Conservation (phyloP, 768 basidiomycete species). For the Suillus decipiens region DNA sequence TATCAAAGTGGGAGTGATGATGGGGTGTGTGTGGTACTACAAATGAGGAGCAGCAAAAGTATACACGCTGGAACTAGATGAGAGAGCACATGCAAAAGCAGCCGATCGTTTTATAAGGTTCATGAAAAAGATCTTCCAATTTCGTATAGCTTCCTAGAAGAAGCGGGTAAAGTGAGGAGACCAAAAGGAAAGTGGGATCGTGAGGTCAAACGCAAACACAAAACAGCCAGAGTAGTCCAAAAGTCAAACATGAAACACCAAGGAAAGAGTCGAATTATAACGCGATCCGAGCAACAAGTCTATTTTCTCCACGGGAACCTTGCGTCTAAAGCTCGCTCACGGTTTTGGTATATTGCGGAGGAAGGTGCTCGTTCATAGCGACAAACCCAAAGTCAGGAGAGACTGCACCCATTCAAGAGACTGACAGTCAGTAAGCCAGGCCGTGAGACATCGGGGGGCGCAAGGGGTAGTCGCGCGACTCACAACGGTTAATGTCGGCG, state of each 20-base stretch:
- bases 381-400: slow-evolving; percentile 87
- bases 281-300: slow-evolving; percentile 30
- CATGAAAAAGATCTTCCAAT: slow-evolving; percentile 37
- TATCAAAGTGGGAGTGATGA: slow-evolving; percentile 36
- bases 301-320: slow-evolving; percentile 27
- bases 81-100: slow-evolving; percentile 38
- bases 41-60: slow-evolving; percentile 36
- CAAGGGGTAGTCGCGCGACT: slow-evolving; percentile 41
- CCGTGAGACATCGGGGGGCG: slow-evolving; percentile 32
- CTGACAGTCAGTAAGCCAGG: slow-evolving; percentile 49
- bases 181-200: slow-evolving; percentile 35
- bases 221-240: slow-evolving; percentile 28
- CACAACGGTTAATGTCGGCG: slow-evolving; percentile 82
- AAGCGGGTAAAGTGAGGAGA: slow-evolving; percentile 24
- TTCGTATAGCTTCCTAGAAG: slow-evolving; percentile 34
- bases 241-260: slow-evolving; percentile 28
- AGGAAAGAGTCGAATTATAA: slow-evolving; percentile 28
- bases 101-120: slow-evolving; percentile 33
- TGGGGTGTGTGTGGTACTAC: slow-evolving; percentile 37
- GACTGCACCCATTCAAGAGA: slow-evolving; percentile 51
- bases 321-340: slow-evolving; percentile 49
- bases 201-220: slow-evolving; percentile 30
- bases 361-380: slow-evolving; percentile 76
- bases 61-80: slow-evolving; percentile 38
- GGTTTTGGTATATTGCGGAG: slow-evolving; percentile 62